Evolutionary conservation across 2,329 filamentous ascomycete genomes (phyloP), one percentile per base, ranked within the genome.

Genomic region (Nothophaeocryptopus gaeumannii): DNA sequence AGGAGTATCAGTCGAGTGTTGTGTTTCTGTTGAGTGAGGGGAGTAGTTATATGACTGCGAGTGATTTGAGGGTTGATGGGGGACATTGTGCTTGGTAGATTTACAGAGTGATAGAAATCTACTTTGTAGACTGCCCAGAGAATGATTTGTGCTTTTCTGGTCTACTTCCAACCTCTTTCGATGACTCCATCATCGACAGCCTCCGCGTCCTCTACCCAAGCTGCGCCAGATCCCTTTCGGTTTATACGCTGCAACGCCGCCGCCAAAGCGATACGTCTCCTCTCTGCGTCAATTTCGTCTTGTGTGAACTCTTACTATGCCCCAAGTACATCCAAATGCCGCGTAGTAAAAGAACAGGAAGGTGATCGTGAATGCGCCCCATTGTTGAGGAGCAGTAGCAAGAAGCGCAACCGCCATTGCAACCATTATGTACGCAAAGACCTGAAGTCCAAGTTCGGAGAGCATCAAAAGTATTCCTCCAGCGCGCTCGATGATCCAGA

Each of bases 201-300:
- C 20, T 43, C 39, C 8, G 43, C 46, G 14, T 49, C 34, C 33
- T 49, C 46, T 9, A 49, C 30, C 13, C 26, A 49, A 2, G 33
- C 30, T 5, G 46, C 33, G 30, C 43, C 46, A 7, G 20, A 30
- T 1, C 34, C 46, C 20, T 43, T 43, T 8, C 35, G 39, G 20
- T 38, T 39, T 9, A 38, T 32, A 11, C 35, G 39, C n/a, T 49
- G 20, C 5, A 34, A 33, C 13, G 43, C 33, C 8, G 46, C 49
- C n/a, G 50, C 41, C 5, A 48, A 36, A n/a, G 46, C 51, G n/a
- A 63, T 54, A n/a, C 60, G 55, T 20, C 39, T 34, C 35, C 50
- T 47, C 37, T 63, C 60, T 5, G 60, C 58, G 35, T 63, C 60
- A 13, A 60, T 58, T 7, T 54, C 58, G 32, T 55, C 54, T 9